Base-by-base conservation (phyloP, 352 stramenopile species). In the Phytophthora meadii region DNA sequence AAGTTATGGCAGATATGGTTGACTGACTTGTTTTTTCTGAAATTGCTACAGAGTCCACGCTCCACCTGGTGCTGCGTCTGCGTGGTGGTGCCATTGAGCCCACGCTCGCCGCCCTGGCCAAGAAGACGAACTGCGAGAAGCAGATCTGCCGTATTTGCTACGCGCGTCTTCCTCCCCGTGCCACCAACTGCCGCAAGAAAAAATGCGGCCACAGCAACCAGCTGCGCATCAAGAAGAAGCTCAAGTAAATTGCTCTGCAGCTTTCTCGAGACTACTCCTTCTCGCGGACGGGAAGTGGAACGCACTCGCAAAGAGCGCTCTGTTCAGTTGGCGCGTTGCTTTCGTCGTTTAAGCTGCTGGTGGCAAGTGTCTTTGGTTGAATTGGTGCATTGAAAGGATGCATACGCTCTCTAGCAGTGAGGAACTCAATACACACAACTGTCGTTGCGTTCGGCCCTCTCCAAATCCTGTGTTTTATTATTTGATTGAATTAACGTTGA, bases 111-210 rank as follows among this genome's bases (percentile, higher is more conserved):
- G 89, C 98, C 53, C 86, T 99, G 52, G 98, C 98, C 72, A 99
- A 99, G 88, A 98, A 98, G 90, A 99, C 94, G 82, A 99, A 99
- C 92, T 98, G 93, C 71, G 97, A 99, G 73, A 99, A 99, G 95
- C 92, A 98, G 84, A 98, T 99, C 67, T 99, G 98, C 93, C 96
- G 98, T 78, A 99, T 99, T 78, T 99, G 98, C 87, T 99, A 99
- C 84, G 98, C 98, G 66, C 96, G 98, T 92, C 96, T 99, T 53
- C 98, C 98, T 41, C 97, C 97, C 49, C 97, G 97, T 83, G 98
- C 98, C 54, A 99, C 93, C 65, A 99, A 99, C 93, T 99, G 98
- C 95, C 94, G 98, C 76, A 99, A 99, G 97, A 99, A 99, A 93
- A 99, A 99, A 94, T 99, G 98, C 77, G 98, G 98, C 77, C 98